Conservation (phyloP, 345 rosid genomes). For the Eucalyptus cloeziana region DNA sequence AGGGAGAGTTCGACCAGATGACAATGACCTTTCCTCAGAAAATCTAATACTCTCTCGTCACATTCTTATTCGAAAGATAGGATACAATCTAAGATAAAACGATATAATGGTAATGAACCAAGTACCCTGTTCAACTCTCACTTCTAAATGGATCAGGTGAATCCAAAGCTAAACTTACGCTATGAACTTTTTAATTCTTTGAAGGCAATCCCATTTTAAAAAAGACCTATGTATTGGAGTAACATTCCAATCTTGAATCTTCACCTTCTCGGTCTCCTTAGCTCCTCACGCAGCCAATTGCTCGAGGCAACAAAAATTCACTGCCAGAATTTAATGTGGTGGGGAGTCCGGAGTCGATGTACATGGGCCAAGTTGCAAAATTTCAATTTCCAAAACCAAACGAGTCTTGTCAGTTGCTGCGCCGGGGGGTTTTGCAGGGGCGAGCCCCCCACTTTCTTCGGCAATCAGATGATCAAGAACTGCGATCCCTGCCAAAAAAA, state of each 20-base stretch:
- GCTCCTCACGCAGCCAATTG: neutral
- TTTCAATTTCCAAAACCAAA: neutral
- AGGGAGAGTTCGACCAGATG: neutral
- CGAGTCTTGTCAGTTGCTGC: neutral
- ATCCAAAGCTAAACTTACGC: neutral
- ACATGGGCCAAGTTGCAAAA: neutral
- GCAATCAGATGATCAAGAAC: neutral
- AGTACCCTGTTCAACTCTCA: neutral
- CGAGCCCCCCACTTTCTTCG: constrained; percentile 1
- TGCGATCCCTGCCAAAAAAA: neutral
- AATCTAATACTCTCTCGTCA: neutral
- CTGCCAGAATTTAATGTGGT: neutral
- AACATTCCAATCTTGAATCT: neutral
- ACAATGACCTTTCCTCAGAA: neutral
- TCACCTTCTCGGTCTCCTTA: neutral
- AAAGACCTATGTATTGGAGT: neutral
- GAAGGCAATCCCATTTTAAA: neutral
- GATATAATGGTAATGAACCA: neutral
- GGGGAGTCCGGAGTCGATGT: neutral
- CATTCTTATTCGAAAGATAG: neutral
- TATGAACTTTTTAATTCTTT: neutral
- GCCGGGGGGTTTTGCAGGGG: neutral
- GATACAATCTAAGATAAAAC: neutral
- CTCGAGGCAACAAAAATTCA: neutral
- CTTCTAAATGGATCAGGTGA: neutral